Percentiles rank a stretch among this genome's conserved stretches.
These are phyloP conservation scores for Boletellus sp. DNA, from an alignment of 768 basidiomycete species.

Conservation along the genomic window DNA sequence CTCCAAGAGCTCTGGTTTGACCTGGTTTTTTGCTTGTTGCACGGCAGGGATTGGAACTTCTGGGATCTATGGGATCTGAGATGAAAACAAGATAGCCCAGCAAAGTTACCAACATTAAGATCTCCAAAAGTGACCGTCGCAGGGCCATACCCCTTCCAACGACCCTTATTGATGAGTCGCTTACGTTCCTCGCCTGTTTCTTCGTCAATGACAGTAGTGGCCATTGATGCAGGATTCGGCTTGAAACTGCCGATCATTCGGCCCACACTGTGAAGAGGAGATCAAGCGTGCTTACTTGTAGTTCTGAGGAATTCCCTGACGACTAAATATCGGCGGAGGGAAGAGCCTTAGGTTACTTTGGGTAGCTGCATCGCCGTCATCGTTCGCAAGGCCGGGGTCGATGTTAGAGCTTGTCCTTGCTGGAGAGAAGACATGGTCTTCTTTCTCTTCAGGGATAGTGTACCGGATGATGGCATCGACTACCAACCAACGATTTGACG, in stretches of 20 bases:
- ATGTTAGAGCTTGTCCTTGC: conserved; percentile 40
- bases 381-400: conserved; percentile 43
- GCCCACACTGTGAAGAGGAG: background rate
- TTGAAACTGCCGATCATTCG: conserved; percentile 54
- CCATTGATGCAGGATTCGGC: conserved; percentile 69
- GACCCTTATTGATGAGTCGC: conserved; percentile 77
- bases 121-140: conserved; percentile 68
- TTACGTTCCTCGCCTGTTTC: conserved; percentile 79
- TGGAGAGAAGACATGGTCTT: conserved; percentile 49
- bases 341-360: conserved; percentile 69
- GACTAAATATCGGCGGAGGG: conserved; percentile 87
- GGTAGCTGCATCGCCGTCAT: conserved; percentile 18
- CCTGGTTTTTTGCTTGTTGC: conserved; percentile 53
- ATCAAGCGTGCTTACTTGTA: conserved; percentile 58
- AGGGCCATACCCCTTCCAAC: conserved; percentile 84
- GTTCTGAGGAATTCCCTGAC: conserved; percentile 71
- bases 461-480: conserved; percentile 75
- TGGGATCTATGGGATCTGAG: conserved; percentile 48
- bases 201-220: conserved; percentile 62
- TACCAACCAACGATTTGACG: conserved; percentile 28
- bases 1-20: conserved; percentile 52
- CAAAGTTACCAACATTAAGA: conserved; percentile 32
- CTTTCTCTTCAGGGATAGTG: conserved; percentile 60
- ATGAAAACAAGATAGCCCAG: background rate
- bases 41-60: conserved; percentile 59